phyloP scores from a whole-genome alignment of 2,329 filamentous ascomycete species.

The Thielaviopsis populi region DNA sequence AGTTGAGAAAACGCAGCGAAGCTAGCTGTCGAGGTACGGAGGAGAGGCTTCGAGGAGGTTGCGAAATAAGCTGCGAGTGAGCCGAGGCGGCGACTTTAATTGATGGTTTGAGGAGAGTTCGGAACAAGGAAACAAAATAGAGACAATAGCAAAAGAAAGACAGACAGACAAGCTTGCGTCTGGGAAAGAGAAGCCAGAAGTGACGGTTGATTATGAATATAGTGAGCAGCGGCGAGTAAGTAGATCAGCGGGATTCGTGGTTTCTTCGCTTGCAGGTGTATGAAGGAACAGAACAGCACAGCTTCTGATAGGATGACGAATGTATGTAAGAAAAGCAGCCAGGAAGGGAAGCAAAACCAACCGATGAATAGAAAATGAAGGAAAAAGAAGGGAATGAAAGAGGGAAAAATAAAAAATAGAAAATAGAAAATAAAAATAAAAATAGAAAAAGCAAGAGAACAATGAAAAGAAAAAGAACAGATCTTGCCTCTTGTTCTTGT shows the following conservation, averaged over 20 bases:
- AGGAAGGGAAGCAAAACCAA: neutral
- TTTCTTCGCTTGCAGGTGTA: neutral
- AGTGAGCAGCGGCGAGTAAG: neutral
- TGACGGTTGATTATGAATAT: neutral
- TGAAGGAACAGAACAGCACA: neutral
- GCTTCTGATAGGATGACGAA: constrained; percentile 5
- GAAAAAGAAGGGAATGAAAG: neutral
- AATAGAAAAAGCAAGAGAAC: constrained; percentile 10
- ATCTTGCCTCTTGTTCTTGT: neutral
- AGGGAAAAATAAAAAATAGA: constrained; percentile 1
- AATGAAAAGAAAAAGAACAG: neutral
- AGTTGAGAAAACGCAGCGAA: neutral
- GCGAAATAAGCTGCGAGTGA: too few species aligned
- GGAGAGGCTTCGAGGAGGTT: too few species aligned
- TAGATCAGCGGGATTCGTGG: constrained; percentile 2
- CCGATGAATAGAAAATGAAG: neutral
- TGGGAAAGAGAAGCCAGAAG: neutral
- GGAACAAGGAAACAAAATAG: neutral
- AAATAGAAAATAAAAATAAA: constrained; percentile 13
- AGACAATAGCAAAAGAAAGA: neutral
- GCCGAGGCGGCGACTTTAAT: neutral
- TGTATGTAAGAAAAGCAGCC: neutral
- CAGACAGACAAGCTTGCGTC: neutral
- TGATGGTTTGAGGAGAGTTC: neutral
- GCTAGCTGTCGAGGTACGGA: neutral